phyloP scores from a whole-genome alignment of 345 rosid genomes.

The Zanthoxylum bungeanum region DNA sequence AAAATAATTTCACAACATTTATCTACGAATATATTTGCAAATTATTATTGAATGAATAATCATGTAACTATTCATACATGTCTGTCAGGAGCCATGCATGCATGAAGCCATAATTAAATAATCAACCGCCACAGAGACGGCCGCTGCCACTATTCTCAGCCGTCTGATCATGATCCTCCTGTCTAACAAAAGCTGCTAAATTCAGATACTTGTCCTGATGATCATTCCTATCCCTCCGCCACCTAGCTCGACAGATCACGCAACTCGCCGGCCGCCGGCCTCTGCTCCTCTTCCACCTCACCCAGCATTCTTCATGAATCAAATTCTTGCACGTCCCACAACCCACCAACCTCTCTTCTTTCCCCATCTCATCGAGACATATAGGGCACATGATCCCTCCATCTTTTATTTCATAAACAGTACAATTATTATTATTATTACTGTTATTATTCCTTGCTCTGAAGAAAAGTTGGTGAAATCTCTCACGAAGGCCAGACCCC shows the following conservation, averaged over 20 bases:
- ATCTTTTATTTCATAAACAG: constrained; percentile 28
- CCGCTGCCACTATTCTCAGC: constrained; percentile 1
- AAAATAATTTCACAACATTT: not conserved
- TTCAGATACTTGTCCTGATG: constrained; percentile 53
- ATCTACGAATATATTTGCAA: not conserved
- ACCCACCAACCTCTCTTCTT: constrained; percentile 38
- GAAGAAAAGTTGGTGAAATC: constrained; percentile 59
- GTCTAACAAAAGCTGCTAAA: constrained; percentile 52
- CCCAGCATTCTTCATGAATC: constrained; percentile 77
- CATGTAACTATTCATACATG: not conserved
- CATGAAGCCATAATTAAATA: not conserved
- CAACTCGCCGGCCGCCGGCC: constrained; percentile 66
- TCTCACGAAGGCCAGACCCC: constrained; percentile 41
- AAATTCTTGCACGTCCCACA: constrained; percentile 67
- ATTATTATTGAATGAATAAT: not conserved
- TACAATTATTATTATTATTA: not conserved
- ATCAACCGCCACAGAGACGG: constrained; percentile 14
- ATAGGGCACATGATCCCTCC: constrained; percentile 52
- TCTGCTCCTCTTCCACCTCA: constrained; percentile 69
- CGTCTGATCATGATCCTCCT: constrained; percentile 12
- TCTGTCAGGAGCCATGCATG: not conserved
- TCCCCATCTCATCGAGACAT: constrained; percentile 67
- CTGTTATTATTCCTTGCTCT: constrained; percentile 8
- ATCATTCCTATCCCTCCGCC: constrained; percentile 39
- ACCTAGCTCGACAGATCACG: constrained; percentile 80